These are phyloP conservation scores for Oligophagozyma castellii DNA, from an alignment of 1,139 yeast species.

Conservation along the genomic window DNA sequence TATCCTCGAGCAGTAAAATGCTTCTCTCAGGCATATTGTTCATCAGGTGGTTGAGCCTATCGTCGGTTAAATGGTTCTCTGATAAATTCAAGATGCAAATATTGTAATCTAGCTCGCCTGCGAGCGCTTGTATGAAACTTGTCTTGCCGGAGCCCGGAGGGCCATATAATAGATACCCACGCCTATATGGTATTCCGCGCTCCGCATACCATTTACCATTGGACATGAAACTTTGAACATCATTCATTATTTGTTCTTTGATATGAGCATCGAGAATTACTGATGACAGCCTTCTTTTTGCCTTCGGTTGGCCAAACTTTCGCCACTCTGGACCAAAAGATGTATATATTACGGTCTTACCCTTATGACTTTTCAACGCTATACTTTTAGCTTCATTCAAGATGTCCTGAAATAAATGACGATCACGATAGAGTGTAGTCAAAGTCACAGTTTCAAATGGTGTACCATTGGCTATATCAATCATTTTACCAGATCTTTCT, in stretches of 20 bases:
- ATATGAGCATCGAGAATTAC: slow-evolving; percentile 74
- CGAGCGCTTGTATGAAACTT: slow-evolving; percentile 88
- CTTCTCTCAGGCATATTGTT: slow-evolving; percentile 90
- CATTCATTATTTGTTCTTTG: slow-evolving; percentile 48
- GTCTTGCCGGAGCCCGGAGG: slow-evolving; percentile 99
- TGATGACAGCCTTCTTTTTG: slow-evolving; percentile 70
- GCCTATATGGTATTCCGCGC: slow-evolving; percentile 91
- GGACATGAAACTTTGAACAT: slow-evolving; percentile 63
- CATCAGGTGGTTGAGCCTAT: slow-evolving; percentile 85
- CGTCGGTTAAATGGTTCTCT: slow-evolving; percentile 87
- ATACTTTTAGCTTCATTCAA: slow-evolving; percentile 71
- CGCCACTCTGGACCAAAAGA: slow-evolving; percentile 99
- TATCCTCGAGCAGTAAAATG: slow-evolving; percentile 73
- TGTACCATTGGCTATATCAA: slow-evolving; percentile 82
- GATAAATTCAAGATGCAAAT: slow-evolving; percentile 85
- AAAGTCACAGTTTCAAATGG: slow-evolving; percentile 93
- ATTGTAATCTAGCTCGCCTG: slow-evolving; percentile 91
- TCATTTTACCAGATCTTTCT: slow-evolving; percentile 77
- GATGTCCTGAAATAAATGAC: slow-evolving; percentile 54
- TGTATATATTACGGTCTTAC: slow-evolving; percentile 85
- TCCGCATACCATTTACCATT: slow-evolving; percentile 89
- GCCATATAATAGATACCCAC: slow-evolving; percentile 89
- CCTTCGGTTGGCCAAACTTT: slow-evolving; percentile 92
- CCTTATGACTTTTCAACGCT: slow-evolving; percentile 77
- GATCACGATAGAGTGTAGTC: slow-evolving; percentile 78